Percentiles rank a stretch among this genome's conserved stretches.
These are phyloP conservation scores for Podospora didyma DNA, from an alignment of 495 filamentous ascomycete species.

Conservation along the genomic window DNA sequence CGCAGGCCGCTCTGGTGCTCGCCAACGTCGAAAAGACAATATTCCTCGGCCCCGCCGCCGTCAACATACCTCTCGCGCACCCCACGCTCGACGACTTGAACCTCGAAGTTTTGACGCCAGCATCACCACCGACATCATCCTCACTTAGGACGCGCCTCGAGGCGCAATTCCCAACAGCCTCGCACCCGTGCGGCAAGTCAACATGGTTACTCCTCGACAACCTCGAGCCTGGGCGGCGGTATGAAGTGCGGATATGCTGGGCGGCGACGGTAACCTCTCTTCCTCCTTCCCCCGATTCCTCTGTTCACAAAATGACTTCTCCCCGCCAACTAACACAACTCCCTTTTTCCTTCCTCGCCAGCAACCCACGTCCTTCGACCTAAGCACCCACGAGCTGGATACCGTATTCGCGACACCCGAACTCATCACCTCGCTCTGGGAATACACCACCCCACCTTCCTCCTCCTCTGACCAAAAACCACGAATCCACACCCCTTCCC, in stretches of 20 bases:
- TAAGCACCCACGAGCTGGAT: conserved; percentile 58
- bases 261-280: conserved; percentile 67
- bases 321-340: conserved; percentile 6
- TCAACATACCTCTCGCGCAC: conserved; percentile 49
- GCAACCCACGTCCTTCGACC: conserved; percentile 83
- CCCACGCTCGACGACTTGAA: conserved; percentile 61
- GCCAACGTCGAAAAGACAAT: conserved; percentile 91
- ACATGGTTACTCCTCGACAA: conserved; percentile 82
- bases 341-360: conserved; percentile 25
- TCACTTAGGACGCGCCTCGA: conserved; percentile 58
- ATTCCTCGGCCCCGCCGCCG: conserved; percentile 65
- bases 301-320: not conserved
- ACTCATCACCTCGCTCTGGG: conserved; percentile 60
- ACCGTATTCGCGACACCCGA: conserved; percentile 55
- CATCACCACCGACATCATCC: conserved; percentile 22
- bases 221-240: conserved; percentile 68
- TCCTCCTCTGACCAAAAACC: conserved; percentile 9
- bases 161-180: conserved; percentile 59
- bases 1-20: not conserved
- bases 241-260: conserved; percentile 95
- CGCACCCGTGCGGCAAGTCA: conserved; percentile 52
- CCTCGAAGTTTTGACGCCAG: conserved; percentile 60
- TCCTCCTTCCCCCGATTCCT: not conserved
- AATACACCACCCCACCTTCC: conserved; percentile 55
- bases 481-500: not conserved